Evolutionary conservation across 768 basidiomycete species (phyloP).

Genomic region (Amanita muscaria): DNA sequence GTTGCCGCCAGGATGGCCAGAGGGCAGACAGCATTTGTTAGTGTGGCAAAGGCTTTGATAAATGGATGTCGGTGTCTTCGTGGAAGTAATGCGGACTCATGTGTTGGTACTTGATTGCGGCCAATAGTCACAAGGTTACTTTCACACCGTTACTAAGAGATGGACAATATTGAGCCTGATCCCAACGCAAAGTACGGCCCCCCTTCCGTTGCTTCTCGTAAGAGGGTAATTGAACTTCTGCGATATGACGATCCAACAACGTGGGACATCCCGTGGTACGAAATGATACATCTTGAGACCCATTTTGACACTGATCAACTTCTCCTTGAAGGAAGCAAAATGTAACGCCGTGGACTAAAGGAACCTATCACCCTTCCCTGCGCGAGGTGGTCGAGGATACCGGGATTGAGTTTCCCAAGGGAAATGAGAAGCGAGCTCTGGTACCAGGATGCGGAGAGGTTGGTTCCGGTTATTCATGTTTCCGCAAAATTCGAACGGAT

Average conservation of each 20-base stretch:
- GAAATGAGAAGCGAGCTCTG: neutral
- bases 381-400: neutral
- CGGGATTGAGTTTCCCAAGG: neutral
- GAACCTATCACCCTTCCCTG: neutral
- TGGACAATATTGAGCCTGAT: too few species aligned
- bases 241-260: neutral
- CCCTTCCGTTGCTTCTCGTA: too few species aligned
- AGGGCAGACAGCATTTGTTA: slow-evolving; percentile 41
- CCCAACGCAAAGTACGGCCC: too few species aligned
- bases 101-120: too few species aligned
- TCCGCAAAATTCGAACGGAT: too few species aligned
- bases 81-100: too few species aligned
- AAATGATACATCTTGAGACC: too few species aligned
- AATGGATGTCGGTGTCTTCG: too few species aligned
- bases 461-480: too few species aligned
- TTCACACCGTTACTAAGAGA: too few species aligned
- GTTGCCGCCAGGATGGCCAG: slow-evolving; percentile 29
- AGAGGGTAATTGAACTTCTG: too few species aligned
- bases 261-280: neutral
- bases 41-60: slow-evolving; percentile 38
- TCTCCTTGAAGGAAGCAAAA: neutral
- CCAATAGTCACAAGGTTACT: too few species aligned
- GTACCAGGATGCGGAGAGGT: neutral
- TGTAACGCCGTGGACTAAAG: neutral
- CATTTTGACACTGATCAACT: neutral